These are phyloP conservation scores for Lasiosphaeria miniovina DNA, from an alignment of 495 filamentous ascomycete genomes.

Conservation along the genomic window DNA sequence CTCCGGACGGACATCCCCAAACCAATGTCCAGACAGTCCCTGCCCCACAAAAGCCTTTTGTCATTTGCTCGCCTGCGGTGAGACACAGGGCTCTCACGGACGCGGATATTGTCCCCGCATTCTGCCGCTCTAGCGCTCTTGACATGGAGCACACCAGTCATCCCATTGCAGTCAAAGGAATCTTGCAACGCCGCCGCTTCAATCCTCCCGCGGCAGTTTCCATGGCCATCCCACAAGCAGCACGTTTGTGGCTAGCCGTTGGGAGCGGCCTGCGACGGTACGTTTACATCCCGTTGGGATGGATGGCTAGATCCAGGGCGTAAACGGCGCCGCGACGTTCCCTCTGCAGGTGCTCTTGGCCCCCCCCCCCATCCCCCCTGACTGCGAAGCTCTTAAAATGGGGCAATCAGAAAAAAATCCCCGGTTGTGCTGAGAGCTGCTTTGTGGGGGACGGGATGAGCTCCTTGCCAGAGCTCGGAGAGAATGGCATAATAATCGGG, in stretches of 20 bases:
- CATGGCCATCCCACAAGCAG: too few species aligned
- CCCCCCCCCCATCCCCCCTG: too few species aligned
- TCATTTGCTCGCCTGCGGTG: slow-evolving; percentile 14
- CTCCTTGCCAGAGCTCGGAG: background rate
- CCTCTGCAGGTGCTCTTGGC: too few species aligned
- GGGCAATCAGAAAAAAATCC: background rate
- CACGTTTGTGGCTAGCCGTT: too few species aligned
- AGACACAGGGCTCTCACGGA: slow-evolving; percentile 12
- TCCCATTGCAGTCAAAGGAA: too few species aligned
- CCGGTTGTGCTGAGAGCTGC: background rate
- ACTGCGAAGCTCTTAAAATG: too few species aligned
- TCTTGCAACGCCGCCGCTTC: too few species aligned
- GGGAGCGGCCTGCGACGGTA: too few species aligned
- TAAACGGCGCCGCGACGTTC: too few species aligned
- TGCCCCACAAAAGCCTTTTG: slow-evolving; percentile 13
- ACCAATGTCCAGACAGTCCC: slow-evolving; percentile 24
- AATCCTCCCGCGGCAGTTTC: too few species aligned
- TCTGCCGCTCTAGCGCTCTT: slow-evolving; percentile 13
- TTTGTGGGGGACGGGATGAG: slow-evolving; percentile 2
- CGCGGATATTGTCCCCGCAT: slow-evolving; percentile 13
- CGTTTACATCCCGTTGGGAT: too few species aligned
- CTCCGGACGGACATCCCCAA: slow-evolving; percentile 34
- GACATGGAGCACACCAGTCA: background rate
- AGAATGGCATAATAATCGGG: background rate
- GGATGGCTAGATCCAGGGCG: too few species aligned